Evolutionary conservation across 2,329 filamentous ascomycete genomes (phyloP).

Genomic region (Aspergillus pseudonomiae): DNA sequence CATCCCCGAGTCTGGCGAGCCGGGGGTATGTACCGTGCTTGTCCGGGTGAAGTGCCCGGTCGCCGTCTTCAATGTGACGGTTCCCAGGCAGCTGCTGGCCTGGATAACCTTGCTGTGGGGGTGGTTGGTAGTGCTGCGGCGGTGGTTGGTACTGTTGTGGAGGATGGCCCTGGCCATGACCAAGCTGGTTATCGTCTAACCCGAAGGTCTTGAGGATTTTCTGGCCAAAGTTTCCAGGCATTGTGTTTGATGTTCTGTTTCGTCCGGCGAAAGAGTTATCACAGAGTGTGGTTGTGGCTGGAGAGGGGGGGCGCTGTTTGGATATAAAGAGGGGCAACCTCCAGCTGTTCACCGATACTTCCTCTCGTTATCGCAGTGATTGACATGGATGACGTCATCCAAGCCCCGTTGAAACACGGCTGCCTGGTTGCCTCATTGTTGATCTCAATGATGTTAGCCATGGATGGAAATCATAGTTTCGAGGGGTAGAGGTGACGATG

Average conservation of each 20-base stretch:
- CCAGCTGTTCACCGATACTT: background rate
- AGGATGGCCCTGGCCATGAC: background rate
- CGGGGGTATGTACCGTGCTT: conserved; percentile 52
- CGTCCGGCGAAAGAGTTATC: background rate
- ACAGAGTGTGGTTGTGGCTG: too few species aligned
- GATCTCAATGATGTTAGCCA: background rate
- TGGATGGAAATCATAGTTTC: background rate
- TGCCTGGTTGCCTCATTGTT: background rate
- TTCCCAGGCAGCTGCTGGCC: conserved; percentile 22
- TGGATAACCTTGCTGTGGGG: background rate
- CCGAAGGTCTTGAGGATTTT: conserved; percentile 37
- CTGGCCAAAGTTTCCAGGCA: conserved; percentile 34
- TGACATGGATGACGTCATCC: conserved; percentile 4
- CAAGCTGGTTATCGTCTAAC: conserved; percentile 20
- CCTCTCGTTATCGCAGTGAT: background rate
- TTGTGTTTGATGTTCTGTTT: conserved; percentile 7
- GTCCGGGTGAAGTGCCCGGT: conserved; percentile 39
- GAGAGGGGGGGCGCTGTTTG: too few species aligned
- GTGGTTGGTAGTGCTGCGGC: background rate
- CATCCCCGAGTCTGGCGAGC: conserved; percentile 49
- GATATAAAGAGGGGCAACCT: background rate
- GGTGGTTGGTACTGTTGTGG: conserved; percentile 9
- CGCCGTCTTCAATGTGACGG: conserved; percentile 36
- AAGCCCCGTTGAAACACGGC: conserved; percentile 3
- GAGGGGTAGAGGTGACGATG: background rate